A percentile compares a stretch with the other conserved stretches of the same genome.
Conservation (phyloP, 192 early-diverging fungal species). For the Dimargaris xerosporica region DNA sequence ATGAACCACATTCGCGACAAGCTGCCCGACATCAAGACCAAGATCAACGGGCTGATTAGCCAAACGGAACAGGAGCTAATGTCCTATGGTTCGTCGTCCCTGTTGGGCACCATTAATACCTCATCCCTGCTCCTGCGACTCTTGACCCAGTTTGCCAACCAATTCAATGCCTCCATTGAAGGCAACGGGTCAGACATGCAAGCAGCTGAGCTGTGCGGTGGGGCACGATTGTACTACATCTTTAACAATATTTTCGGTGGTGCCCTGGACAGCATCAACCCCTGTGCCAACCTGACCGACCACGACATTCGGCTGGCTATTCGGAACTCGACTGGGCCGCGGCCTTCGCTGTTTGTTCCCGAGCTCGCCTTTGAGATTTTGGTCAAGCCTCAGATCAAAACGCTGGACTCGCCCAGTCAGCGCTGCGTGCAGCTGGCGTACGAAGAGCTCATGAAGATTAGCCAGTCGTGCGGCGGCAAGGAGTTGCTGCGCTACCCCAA, state of each 20-base stretch:
- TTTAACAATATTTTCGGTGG: constrained; percentile 67
- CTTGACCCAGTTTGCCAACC: constrained; percentile 57
- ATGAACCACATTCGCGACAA: constrained; percentile 67
- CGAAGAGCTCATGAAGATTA: constrained; percentile 69
- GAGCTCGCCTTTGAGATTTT: constrained; percentile 73
- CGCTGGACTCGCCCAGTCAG: constrained; percentile 56
- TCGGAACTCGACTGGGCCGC: constrained; percentile 66
- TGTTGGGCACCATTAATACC: constrained; percentile 16
- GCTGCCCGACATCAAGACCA: constrained; percentile 59
- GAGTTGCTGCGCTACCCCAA: constrained; percentile 63
- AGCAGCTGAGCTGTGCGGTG: constrained; percentile 63
- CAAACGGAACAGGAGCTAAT: constrained; percentile 61
- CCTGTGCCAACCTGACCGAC: constrained; percentile 49
- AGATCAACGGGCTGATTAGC: constrained; percentile 56
- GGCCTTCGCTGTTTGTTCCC: constrained; percentile 67
- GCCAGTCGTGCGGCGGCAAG: constrained; percentile 58
- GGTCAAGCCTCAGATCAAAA: constrained; percentile 65
- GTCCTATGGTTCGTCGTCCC: constrained; percentile 37
- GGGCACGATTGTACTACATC: constrained; percentile 68
- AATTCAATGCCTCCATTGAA: constrained; percentile 64
- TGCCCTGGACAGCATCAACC: constrained; percentile 54
- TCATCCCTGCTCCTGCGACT: constrained; percentile 44
- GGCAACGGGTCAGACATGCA: constrained; percentile 52
- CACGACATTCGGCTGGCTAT: constrained; percentile 68
- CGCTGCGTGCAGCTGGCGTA: constrained; percentile 70